These are phyloP conservation scores for Crithidia fasciculata DNA, from an alignment of 208 protist species.

Conservation along the genomic window DNA sequence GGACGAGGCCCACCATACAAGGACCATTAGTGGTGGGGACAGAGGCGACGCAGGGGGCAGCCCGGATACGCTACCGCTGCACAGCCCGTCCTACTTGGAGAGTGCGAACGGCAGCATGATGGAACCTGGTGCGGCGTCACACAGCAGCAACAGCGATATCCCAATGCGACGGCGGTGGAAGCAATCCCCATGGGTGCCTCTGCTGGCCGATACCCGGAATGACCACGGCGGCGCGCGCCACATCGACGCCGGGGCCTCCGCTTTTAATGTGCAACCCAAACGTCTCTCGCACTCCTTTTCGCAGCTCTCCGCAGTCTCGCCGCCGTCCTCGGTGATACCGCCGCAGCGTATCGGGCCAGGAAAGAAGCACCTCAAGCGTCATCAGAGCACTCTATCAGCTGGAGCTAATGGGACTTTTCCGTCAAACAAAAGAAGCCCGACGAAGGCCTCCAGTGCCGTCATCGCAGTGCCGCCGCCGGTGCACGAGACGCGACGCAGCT, in stretches of 20 bases:
- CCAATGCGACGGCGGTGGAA: background rate
- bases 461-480: background rate
- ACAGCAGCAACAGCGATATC: background rate
- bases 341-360: background rate
- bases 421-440: no score
- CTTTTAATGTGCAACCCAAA: background rate
- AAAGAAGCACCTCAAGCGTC: background rate
- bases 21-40: no score
- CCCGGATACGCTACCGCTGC: background rate
- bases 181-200: slow-evolving; percentile 11
- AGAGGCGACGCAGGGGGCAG: background rate
- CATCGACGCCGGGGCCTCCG: background rate
- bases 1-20: background rate
- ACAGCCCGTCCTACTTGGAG: background rate
- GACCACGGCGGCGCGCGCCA: background rate
- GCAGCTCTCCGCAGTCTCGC: background rate
- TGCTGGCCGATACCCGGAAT: slow-evolving; percentile 2
- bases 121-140: background rate
- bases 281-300: slow-evolving; percentile 4
- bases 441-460: background rate
- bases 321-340: background rate
- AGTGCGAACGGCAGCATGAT: slow-evolving; percentile 1
- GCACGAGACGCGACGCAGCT: slow-evolving; percentile 17
- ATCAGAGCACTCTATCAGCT: background rate
- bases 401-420: no score